Evolutionary conservation across 768 basidiomycete species (phyloP).

Genomic region (Collybia nuda): DNA sequence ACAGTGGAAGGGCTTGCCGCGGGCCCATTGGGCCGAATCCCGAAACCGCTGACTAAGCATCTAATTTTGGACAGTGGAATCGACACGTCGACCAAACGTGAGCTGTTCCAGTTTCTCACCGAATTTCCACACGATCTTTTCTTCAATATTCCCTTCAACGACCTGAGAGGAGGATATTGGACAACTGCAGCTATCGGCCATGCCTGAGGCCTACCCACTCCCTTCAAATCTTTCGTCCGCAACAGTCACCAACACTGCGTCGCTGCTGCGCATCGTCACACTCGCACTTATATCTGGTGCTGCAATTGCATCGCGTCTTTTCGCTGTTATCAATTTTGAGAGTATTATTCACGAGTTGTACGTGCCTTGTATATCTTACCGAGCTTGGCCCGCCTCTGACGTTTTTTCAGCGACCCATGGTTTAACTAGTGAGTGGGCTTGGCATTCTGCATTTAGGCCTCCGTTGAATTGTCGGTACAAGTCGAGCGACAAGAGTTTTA

Average conservation of each 20-base stretch:
- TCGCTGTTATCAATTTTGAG: slow-evolving; percentile 97
- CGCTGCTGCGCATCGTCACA: slow-evolving; percentile 87
- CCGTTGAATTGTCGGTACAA: slow-evolving; percentile 28
- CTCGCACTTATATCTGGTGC: slow-evolving; percentile 90
- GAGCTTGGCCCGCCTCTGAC: slow-evolving; percentile 8
- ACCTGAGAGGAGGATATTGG: slow-evolving; percentile 13
- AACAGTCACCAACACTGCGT: slow-evolving; percentile 84
- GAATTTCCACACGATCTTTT: slow-evolving; percentile 1
- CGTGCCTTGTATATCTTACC: slow-evolving; percentile 28
- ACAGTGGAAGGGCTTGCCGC: too few species aligned
- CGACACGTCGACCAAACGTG: slow-evolving; percentile 18
- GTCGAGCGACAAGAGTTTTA: slow-evolving; percentile 90
- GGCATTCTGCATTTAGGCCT: slow-evolving; percentile 11
- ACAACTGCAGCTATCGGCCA: slow-evolving; percentile 38
- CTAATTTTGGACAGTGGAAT: slow-evolving; percentile 1
- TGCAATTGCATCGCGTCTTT: slow-evolving; percentile 93
- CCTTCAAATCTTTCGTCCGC: slow-evolving; percentile 67
- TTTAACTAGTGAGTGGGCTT: slow-evolving; percentile 87
- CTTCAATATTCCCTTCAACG: not conserved
- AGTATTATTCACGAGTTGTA: slow-evolving; percentile 99
- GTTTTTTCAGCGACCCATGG: slow-evolving; percentile 82
- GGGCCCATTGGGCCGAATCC: too few species aligned
- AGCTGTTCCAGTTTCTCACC: not conserved
- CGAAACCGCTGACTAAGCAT: not conserved
- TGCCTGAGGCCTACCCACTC: slow-evolving; percentile 73